A percentile compares a stretch with the other conserved stretches of the same genome.
These are phyloP conservation scores for Cryptococcus sp. DNA, from an alignment of 1,284 basidiomycete genomes.

Conservation along the genomic window DNA sequence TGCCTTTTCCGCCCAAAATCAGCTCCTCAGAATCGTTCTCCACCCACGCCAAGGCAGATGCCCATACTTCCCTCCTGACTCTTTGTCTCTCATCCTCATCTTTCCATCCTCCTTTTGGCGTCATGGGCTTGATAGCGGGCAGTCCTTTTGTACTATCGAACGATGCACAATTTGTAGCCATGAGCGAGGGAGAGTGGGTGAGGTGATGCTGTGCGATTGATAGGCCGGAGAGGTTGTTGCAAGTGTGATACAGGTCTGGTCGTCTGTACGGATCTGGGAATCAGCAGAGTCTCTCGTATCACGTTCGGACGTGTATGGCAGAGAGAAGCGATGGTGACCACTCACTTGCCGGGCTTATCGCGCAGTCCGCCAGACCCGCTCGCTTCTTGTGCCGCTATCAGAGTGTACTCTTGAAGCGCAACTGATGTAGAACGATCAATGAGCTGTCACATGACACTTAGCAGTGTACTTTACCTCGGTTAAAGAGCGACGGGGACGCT, in stretches of 20 bases:
- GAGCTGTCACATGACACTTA: slow-evolving; percentile 2
- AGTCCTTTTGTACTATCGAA: slow-evolving; percentile 37
- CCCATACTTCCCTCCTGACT: slow-evolving; percentile 62
- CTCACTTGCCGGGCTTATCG: slow-evolving; percentile 92
- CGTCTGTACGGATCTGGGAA: slow-evolving; percentile 54
- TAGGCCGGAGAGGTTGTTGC: slow-evolving; percentile 87
- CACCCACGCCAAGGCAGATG: slow-evolving; percentile 67
- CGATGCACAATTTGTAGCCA: slow-evolving; percentile 51
- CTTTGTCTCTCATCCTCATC: slow-evolving; percentile 46
- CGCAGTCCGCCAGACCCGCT: slow-evolving; percentile 71
- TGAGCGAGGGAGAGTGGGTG: slow-evolving; percentile 57
- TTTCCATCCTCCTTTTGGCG: slow-evolving; percentile 31
- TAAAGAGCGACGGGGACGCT: slow-evolving; percentile 42
- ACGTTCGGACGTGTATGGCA: background rate
- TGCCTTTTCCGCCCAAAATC: slow-evolving; percentile 65
- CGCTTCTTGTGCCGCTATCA: slow-evolving; percentile 73
- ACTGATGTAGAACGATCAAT: slow-evolving; percentile 39
- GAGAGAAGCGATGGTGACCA: slow-evolving; percentile 1
- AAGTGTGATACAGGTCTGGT: slow-evolving; percentile 86
- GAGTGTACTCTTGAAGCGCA: slow-evolving; percentile 84
- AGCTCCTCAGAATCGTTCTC: slow-evolving; percentile 66
- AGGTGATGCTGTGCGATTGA: slow-evolving; percentile 81
- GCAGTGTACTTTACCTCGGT: slow-evolving; percentile 43
- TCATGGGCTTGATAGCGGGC: slow-evolving; percentile 31
- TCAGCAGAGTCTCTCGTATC: background rate